phyloP scores from a whole-genome alignment of 306 rosid genomes.

The Parietaria judaica region DNA sequence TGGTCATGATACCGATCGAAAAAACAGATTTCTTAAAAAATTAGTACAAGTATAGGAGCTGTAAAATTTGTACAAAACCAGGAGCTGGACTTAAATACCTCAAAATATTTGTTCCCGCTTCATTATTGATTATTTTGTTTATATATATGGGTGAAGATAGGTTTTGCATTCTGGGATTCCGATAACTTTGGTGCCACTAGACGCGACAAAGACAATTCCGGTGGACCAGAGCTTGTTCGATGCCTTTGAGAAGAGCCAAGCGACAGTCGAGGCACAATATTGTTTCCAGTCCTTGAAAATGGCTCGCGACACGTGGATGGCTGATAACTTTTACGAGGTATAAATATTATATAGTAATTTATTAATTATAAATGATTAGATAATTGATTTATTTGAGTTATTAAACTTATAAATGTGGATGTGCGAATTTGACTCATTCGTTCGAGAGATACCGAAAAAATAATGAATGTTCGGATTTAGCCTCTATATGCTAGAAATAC shows the following conservation, averaged over 20 bases:
- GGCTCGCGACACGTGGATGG: conserved; percentile 49
- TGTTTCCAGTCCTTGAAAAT: conserved; percentile 53
- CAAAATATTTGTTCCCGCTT: no score
- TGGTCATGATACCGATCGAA: no score
- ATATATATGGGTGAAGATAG: conserved; percentile 14
- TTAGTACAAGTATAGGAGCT: no score
- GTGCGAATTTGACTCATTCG: no score
- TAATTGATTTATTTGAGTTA: no score
- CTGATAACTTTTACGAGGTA: conserved; percentile 37
- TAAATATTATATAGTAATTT: neutral
- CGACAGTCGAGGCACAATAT: conserved; percentile 46
- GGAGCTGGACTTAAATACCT: no score
- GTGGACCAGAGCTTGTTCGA: conserved; percentile 29
- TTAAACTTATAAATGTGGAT: no score
- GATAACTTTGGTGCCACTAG: conserved; percentile 55
- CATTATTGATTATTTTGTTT: no score
- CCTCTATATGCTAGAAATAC: no score
- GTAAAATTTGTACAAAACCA: no score
- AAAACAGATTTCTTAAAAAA: no score
- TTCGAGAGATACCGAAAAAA: neutral
- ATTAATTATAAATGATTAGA: no score
- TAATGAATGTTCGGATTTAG: neutral
- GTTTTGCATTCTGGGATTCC: conserved; percentile 64
- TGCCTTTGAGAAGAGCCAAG: conserved; percentile 37
- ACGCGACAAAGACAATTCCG: conserved; percentile 57